Base-by-base conservation (phyloP, 495 filamentous ascomycete species). In the Schizothecium vesticola region DNA sequence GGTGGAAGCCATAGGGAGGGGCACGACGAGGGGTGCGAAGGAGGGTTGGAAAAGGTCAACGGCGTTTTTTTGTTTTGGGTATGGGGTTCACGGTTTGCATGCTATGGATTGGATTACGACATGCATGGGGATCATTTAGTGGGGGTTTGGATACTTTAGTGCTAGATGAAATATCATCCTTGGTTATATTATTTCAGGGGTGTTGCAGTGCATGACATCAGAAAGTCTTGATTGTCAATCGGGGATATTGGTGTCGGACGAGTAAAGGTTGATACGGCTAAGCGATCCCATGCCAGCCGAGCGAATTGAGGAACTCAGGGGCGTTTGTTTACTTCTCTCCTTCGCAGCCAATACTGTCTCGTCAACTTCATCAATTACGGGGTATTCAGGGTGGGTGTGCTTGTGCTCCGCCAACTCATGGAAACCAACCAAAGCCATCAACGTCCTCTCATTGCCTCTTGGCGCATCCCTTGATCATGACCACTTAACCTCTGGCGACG, bases 1-100 rank as follows among this genome's bases (percentile, higher is more conserved):
- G 80, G 71, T 89, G 82, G 89, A 83, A 77, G 73, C 84, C 82
- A 68, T 89, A 51, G 74, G 72, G 5, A 3, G 12, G 0, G 59
- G 26, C 6, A 29, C 28, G 28, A 10, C n/a, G n/a, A 10, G 1
- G 57, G 36, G 43, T 51, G 43, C 16, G 12, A 1, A 33, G 3
- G 43, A 51, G n/a, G 43, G 43, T 16, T n/a, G 59, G 9, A 23
- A 19, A 21, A 23, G 13, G 29, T 6, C 0, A 33, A 61, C n/a
- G 13, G 60, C 43, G 43, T 51, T 31, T 59, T 59, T 61, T 25
- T 63, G 61, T 16, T 64, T 64, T 64, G 61, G 43, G 8, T 51
- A 19, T 51, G 43, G 43, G 43, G 43, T 2, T 51, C 43, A 51
- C 8, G 6, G 43, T 13, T 51, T 51, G 43, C 43, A 51, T 51